phyloP scores from a whole-genome alignment of 2,329 filamentous ascomycete species.

The Fonsecaea multimorphosa region DNA sequence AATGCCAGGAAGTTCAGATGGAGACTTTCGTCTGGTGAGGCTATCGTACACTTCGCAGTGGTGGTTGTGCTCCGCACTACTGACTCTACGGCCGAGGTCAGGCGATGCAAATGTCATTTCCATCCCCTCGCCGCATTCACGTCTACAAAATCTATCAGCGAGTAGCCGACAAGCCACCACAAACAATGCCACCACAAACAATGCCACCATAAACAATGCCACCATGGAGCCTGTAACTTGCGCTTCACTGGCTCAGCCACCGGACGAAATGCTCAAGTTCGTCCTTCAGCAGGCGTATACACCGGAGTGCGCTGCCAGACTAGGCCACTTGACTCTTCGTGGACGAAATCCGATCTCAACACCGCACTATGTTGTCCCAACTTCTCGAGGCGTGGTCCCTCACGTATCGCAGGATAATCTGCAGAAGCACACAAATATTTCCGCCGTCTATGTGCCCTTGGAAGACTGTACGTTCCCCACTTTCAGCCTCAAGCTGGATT shows the following conservation, averaged over 20 bases:
- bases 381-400: conserved; percentile 82
- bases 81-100: background rate
- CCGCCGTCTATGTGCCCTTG: conserved; percentile 77
- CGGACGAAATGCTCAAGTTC: conserved; percentile 49
- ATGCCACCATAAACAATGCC: conserved; percentile 25
- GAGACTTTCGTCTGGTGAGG: background rate
- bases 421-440: conserved; percentile 66
- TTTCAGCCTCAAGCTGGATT: conserved; percentile 23
- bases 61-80: background rate
- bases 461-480: conserved; percentile 79
- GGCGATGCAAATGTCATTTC: background rate
- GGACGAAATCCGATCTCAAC: conserved; percentile 74
- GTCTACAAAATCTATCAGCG: background rate
- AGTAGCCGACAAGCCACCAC: background rate
- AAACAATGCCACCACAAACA: conserved; percentile 25
- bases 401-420: conserved; percentile 89
- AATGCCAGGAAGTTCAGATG: background rate
- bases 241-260: conserved; percentile 24
- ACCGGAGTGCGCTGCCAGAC: conserved; percentile 60
- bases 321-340: conserved; percentile 70
- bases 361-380: conserved; percentile 78
- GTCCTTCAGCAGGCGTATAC: conserved; percentile 44
- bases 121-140: background rate
- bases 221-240: conserved; percentile 26
- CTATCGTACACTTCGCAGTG: background rate